Evolutionary conservation across 164 flowering plant species (phyloP).

Genomic region (Nelumbo lutea): DNA sequence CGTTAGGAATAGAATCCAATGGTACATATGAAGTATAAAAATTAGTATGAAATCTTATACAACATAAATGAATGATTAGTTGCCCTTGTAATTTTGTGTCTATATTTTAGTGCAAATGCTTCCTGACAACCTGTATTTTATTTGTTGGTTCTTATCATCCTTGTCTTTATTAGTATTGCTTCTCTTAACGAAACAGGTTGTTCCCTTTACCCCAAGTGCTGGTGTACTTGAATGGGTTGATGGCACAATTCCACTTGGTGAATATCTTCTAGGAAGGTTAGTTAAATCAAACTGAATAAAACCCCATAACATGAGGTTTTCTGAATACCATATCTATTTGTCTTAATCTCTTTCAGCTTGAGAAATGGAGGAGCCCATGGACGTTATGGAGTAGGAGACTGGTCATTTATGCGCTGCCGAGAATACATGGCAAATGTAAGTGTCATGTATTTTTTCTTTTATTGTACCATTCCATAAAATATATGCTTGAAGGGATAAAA

Average conservation of each 20-base stretch:
- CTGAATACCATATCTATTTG: neutral
- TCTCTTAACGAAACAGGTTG: slow-evolving; percentile 52
- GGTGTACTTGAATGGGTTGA: slow-evolving; percentile 99
- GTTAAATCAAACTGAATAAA: slow-evolving; percentile 14
- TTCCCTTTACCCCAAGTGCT: slow-evolving; percentile 99
- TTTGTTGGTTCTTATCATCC: neutral
- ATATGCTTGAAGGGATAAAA: neutral
- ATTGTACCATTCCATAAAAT: slow-evolving; percentile 1
- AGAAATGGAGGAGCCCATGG: slow-evolving; percentile 97
- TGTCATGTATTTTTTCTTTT: slow-evolving; percentile 8
- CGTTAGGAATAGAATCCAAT: neutral
- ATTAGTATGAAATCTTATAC: neutral
- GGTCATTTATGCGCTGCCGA: slow-evolving; percentile 75
- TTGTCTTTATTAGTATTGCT: slow-evolving; percentile 1
- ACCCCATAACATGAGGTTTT: neutral
- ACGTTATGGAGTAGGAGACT: slow-evolving; percentile 84
- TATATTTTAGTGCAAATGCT: neutral
- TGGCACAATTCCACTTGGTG: slow-evolving; percentile 94
- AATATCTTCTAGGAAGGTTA: slow-evolving; percentile 94
- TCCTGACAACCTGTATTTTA: neutral
- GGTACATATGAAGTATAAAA: neutral
- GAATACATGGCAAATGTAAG: slow-evolving; percentile 80
- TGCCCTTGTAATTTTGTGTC: neutral
- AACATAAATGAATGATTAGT: neutral
- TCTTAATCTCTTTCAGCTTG: slow-evolving; percentile 35